A percentile compares a stretch with the other conserved stretches of the same genome.
Conservation (phyloP, 2,329 filamentous ascomycete genomes). For the Dothiorella sarmentorum region DNA sequence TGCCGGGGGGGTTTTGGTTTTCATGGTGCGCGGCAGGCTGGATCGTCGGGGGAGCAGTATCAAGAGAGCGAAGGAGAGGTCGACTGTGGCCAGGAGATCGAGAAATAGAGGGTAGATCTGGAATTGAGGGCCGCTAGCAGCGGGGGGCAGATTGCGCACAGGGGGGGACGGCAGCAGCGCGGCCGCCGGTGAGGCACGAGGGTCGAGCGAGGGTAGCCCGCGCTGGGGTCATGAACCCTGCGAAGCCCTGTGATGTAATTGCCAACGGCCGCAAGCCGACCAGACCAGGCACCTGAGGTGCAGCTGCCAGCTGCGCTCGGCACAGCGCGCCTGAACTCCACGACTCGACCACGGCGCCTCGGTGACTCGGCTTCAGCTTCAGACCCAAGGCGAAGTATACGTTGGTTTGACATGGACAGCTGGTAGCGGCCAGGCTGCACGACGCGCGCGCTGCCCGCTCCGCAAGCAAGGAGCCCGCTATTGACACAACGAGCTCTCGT, state of each 20-base stretch:
- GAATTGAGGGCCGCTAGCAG: conserved; percentile 7
- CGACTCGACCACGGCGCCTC: conserved; percentile 2
- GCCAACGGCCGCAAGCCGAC: too few relatives aligned
- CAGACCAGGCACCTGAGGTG: too few relatives aligned
- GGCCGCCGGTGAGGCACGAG: conserved; percentile 5
- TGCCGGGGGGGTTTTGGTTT: not conserved
- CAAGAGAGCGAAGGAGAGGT: conserved; percentile 9
- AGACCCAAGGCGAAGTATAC: too few relatives aligned
- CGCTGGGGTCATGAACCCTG: conserved; percentile 8
- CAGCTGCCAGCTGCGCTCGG: too few relatives aligned
- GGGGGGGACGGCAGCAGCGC: conserved; percentile 2
- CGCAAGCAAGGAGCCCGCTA: conserved; percentile 10
- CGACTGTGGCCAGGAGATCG: conserved; percentile 12
- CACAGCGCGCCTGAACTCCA: conserved; percentile 8
- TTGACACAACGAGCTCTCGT: conserved; percentile 2
- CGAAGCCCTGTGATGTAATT: conserved; percentile 18
- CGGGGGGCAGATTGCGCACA: not conserved
- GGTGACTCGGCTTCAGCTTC: too few relatives aligned
- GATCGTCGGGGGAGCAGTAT: conserved; percentile 6
- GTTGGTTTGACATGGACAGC: too few relatives aligned
- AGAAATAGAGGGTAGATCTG: conserved; percentile 12
- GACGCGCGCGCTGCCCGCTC: not conserved
- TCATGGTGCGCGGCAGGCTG: conserved; percentile 4
- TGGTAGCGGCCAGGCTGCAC: too few relatives aligned
- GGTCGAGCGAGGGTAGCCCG: not conserved